A percentile compares a stretch with the other conserved stretches of the same genome.
phyloP scores from a whole-genome alignment of 2,329 filamentous ascomycete species.

The Verticillium nonalfalfae region DNA sequence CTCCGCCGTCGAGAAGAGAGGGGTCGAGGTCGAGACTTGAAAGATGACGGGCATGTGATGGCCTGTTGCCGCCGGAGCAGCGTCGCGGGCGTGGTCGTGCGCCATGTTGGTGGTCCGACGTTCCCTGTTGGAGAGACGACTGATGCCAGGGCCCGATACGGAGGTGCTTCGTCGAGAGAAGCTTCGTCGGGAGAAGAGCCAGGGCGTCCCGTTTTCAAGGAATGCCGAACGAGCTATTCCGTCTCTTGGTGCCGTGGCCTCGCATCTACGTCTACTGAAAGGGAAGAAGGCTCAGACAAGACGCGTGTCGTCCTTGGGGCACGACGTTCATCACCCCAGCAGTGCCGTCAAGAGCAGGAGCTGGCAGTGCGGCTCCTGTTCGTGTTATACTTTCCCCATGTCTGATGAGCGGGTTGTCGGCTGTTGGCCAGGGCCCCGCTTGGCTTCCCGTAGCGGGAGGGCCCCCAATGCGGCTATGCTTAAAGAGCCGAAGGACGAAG shows the following conservation, averaged over 20 bases:
- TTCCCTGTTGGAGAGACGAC: background rate
- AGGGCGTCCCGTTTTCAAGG: too few species aligned
- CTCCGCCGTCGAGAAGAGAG: background rate
- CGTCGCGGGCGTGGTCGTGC: background rate
- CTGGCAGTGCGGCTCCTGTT: background rate
- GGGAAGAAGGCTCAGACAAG: background rate
- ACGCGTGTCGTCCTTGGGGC: background rate
- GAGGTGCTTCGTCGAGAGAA: too few species aligned
- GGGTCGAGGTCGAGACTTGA: conserved; percentile 3
- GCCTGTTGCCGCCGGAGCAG: background rate
- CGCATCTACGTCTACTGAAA: background rate
- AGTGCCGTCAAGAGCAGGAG: background rate
- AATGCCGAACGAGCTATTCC: too few species aligned
- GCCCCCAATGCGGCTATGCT: background rate
- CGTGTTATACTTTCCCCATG: background rate
- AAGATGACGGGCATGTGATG: conserved; percentile 5
- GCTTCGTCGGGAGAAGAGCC: too few species aligned
- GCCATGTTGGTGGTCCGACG: background rate
- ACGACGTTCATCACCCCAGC: background rate
- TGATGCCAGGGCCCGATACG: too few species aligned
- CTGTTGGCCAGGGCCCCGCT: background rate
- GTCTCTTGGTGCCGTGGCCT: background rate
- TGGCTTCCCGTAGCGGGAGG: background rate
- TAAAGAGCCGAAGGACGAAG: background rate
- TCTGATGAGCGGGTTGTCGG: background rate